Evolutionary conservation across 257 asterid species (phyloP).

Genomic region (Nicotiana tabacum): DNA sequence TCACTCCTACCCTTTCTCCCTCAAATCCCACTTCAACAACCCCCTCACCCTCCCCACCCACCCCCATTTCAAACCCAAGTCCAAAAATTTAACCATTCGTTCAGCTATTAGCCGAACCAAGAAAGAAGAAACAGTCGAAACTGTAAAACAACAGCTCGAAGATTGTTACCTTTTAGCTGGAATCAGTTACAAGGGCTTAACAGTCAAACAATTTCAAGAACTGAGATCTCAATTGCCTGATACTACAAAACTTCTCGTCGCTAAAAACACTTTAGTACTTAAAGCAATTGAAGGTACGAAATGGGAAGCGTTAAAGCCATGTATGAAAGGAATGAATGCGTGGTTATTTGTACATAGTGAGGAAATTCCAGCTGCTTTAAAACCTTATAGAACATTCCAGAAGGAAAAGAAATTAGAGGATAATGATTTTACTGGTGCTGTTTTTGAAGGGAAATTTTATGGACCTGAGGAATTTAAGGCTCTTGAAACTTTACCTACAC

Average conservation of each 20-base stretch:
- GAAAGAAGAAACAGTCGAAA: slow-evolving; percentile 84
- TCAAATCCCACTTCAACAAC: slow-evolving; percentile 63
- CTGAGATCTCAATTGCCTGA: slow-evolving; percentile 75
- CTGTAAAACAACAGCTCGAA: slow-evolving; percentile 64
- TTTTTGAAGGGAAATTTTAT: slow-evolving; percentile 85
- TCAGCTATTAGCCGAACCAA: slow-evolving; percentile 83
- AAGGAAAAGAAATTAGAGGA: slow-evolving; percentile 79
- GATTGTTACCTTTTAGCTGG: slow-evolving; percentile 78
- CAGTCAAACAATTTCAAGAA: slow-evolving; percentile 73
- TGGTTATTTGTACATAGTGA: slow-evolving; percentile 87
- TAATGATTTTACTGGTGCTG: slow-evolving; percentile 85
- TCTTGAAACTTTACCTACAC: slow-evolving; percentile 68
- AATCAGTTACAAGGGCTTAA: slow-evolving; percentile 77
- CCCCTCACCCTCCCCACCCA: slow-evolving; percentile 35
- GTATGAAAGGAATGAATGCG: slow-evolving; percentile 95
- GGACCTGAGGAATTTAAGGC: slow-evolving; percentile 71
- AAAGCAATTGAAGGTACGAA: slow-evolving; percentile 83
- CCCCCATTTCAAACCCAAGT: slow-evolving; percentile 8
- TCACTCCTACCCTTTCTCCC: slow-evolving; percentile 31
- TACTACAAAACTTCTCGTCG: slow-evolving; percentile 68
- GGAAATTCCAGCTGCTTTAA: slow-evolving; percentile 90
- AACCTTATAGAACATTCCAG: slow-evolving; percentile 76
- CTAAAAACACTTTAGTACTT: slow-evolving; percentile 76
- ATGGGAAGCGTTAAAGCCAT: slow-evolving; percentile 84
- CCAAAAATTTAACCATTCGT: slow-evolving; percentile 35